phyloP scores from a whole-genome alignment of 305 asterid genomes.

The Salvia sclarea region DNA sequence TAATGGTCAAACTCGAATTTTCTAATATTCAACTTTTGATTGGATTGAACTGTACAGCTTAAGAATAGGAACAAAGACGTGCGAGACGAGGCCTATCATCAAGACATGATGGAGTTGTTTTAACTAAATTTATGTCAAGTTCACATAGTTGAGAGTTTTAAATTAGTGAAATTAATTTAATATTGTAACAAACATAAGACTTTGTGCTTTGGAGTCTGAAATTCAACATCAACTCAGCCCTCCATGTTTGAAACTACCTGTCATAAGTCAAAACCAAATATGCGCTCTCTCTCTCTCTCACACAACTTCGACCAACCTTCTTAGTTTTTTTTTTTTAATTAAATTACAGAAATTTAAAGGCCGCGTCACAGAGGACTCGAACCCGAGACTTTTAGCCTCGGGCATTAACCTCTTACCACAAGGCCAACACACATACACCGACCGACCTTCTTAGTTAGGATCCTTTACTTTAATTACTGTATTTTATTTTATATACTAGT shows the following conservation, averaged over 20 bases:
- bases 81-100: not conserved
- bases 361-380: too few relatives aligned
- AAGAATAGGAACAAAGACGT: not conserved
- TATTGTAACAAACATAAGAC: not conserved
- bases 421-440: too few relatives aligned
- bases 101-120: not conserved
- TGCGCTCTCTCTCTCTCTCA: not conserved
- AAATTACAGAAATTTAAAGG: too few relatives aligned
- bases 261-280: not conserved
- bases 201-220: not conserved
- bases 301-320: not conserved
- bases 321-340: too few relatives aligned
- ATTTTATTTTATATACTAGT: too few relatives aligned
- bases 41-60: not conserved
- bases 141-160: too few relatives aligned
- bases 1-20: not conserved
- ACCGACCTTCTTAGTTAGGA: not conserved
- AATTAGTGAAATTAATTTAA: not conserved
- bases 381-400: too few relatives aligned
- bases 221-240: conserved; percentile 5
- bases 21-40: not conserved
- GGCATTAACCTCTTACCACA: too few relatives aligned
- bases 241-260: conserved; percentile 15
- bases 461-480: not conserved
- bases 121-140: not conserved